A percentile compares a stretch with the other conserved stretches of the same genome.
Conservation (phyloP, 2,329 filamentous ascomycete genomes). For the Arachnomyces sp. region DNA sequence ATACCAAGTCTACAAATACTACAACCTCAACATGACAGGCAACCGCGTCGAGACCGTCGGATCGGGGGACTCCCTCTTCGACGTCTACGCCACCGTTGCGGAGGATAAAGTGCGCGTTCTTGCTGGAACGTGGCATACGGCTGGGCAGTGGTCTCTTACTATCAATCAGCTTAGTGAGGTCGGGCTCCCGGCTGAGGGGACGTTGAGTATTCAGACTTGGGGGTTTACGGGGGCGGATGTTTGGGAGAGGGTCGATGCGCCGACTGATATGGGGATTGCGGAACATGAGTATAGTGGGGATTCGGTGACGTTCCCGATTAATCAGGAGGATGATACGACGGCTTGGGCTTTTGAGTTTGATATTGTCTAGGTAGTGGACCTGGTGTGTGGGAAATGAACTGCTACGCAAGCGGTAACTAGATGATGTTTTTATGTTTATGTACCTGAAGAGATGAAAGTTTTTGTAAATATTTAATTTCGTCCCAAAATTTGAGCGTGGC, state of each 20-base stretch:
- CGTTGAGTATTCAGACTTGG: conserved; percentile 26
- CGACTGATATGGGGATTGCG: conserved; percentile 17
- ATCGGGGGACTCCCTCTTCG: conserved; percentile 25
- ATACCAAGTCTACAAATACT: conserved; percentile 41
- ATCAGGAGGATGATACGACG: conserved; percentile 25
- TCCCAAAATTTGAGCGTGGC: no score
- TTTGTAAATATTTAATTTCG: no score
- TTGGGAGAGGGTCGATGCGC: conserved; percentile 17
- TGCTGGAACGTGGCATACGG: conserved; percentile 21
- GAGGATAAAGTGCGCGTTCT: conserved; percentile 23
- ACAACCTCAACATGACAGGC: conserved; percentile 36
- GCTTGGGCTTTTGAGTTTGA: conserved; percentile 32
- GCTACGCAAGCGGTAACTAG: no score
- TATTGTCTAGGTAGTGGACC: no score
- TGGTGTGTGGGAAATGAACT: no score
- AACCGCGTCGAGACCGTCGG: conserved; percentile 26
- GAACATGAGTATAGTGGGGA: conserved; percentile 25
- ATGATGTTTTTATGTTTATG: no score
- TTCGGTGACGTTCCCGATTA: conserved; percentile 27
- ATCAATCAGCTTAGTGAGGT: conserved; percentile 23
- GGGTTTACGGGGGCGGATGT: conserved; percentile 17
- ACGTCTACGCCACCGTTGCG: conserved; percentile 29
- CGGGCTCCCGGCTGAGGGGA: conserved; percentile 25
- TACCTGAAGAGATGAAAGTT: no score
- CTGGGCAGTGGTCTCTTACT: conserved; percentile 24